phyloP scores from a whole-genome alignment of 495 filamentous ascomycete species.

The Aspergillus bertholletiae region DNA sequence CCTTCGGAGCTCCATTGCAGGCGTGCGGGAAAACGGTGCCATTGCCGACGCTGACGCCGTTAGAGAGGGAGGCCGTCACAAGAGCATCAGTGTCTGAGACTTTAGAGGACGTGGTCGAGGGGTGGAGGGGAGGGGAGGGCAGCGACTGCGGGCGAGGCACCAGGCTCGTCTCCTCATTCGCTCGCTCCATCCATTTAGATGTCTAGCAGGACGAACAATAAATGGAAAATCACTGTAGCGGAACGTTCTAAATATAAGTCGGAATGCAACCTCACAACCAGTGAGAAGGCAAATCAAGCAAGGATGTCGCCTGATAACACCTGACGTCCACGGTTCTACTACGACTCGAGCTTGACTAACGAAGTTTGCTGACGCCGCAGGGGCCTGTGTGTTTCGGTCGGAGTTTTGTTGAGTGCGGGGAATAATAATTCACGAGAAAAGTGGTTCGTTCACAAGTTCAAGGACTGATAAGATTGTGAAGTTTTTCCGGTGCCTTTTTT shows the following conservation, averaged over 20 bases:
- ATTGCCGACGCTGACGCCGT: constrained; percentile 5
- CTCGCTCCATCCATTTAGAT: constrained; percentile 51
- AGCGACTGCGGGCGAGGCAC: constrained; percentile 27
- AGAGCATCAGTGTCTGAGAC: constrained; percentile 1
- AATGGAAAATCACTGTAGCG: background rate
- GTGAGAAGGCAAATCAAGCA: constrained; percentile 9
- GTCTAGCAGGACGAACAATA: constrained; percentile 4
- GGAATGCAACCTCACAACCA: constrained; percentile 12
- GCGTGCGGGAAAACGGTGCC: constrained; percentile 10
- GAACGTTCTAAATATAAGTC: constrained; percentile 16
- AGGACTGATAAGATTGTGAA: too few species aligned
- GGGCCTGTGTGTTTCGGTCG: constrained; percentile 1
- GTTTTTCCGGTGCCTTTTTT: too few species aligned
- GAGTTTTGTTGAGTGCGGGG: constrained; percentile 2
- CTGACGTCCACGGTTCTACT: background rate
- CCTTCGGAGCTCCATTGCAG: constrained; percentile 16
- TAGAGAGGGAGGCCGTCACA: constrained; percentile 5
- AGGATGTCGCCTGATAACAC: constrained; percentile 3
- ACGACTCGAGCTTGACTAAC: background rate
- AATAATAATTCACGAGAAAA: too few species aligned
- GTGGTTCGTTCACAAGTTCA: too few species aligned
- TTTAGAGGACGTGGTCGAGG: constrained; percentile 6
- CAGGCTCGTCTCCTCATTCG: constrained; percentile 39
- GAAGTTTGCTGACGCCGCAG: constrained; percentile 9
- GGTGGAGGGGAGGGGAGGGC: constrained; percentile 20